A percentile compares a stretch with the other conserved stretches of the same genome.
Conservation (phyloP, 225 moss, liverwort and hornwort genomes). For the Physcomitrium patens region DNA sequence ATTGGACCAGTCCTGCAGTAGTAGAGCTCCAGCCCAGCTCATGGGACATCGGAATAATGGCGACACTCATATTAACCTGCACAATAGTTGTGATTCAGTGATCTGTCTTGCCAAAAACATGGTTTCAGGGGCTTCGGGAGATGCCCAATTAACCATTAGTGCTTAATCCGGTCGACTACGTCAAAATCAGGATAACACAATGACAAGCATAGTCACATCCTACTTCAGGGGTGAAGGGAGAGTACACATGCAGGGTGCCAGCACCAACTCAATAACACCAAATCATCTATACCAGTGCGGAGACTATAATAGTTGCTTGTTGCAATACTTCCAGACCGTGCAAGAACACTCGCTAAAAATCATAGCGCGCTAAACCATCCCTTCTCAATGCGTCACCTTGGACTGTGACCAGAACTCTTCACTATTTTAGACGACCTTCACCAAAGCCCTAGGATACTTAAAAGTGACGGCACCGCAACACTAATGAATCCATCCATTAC, state of each 20-base stretch:
- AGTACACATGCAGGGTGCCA: not conserved
- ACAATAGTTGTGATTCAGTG: constrained; percentile 25
- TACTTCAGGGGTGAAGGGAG: constrained; percentile 6
- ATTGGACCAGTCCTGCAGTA: constrained; percentile 86
- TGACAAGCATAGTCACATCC: not conserved
- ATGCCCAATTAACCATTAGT: not conserved
- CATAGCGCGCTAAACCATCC: too few relatives aligned
- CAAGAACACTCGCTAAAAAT: not conserved
- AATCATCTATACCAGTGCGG: not conserved
- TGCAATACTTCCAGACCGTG: constrained; percentile 5
- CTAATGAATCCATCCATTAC: too few relatives aligned
- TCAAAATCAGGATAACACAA: not conserved
- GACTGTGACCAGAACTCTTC: too few relatives aligned
- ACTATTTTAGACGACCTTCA: too few relatives aligned
- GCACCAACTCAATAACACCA: constrained; percentile 3
- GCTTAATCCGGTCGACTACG: not conserved
- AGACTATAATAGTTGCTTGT: not conserved
- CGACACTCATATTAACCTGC: constrained; percentile 99
- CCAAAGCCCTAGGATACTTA: too few relatives aligned
- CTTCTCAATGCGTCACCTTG: too few relatives aligned
- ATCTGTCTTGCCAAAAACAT: constrained; percentile 4
- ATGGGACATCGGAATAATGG: constrained; percentile 92
- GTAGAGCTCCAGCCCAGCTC: constrained; percentile 92
- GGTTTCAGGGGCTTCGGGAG: not conserved
- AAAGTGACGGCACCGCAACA: too few relatives aligned